phyloP scores from a whole-genome alignment of 2,329 filamentous ascomycete species.

The Beauveria scarabaeidicola region DNA sequence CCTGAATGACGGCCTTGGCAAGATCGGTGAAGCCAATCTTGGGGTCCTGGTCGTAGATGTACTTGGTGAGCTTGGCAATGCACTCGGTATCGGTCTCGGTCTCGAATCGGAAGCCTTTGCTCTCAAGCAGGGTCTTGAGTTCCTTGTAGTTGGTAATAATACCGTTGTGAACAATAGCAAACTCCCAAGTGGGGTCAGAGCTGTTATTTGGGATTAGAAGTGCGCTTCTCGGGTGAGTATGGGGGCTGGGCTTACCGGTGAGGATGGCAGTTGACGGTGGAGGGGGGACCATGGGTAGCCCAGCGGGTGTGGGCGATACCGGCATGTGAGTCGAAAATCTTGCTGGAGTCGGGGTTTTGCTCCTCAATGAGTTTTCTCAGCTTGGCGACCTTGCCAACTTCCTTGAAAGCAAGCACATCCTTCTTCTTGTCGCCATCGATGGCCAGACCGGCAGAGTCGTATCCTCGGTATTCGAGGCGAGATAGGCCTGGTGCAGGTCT shows the following conservation, averaged over 20 bases:
- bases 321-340: conserved; percentile 95
- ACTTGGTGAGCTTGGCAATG: conserved; percentile 98
- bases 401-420: conserved; percentile 94
- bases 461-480: conserved; percentile 95
- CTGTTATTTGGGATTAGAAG: conserved; percentile 33
- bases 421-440: conserved; percentile 98
- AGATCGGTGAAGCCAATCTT: conserved; percentile 93
- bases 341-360: conserved; percentile 73
- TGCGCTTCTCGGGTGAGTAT: background rate
- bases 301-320: conserved; percentile 98
- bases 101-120: conserved; percentile 97
- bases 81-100: conserved; percentile 99
- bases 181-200: conserved; percentile 93
- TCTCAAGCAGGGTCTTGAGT: conserved; percentile 82
- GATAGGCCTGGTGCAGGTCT: conserved; percentile 59
- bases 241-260: conserved; percentile 60
- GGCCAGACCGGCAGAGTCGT: conserved; percentile 93
- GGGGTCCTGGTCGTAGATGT: conserved; percentile 91
- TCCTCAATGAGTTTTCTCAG: conserved; percentile 87
- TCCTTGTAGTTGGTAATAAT: conserved; percentile 99
- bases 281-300: conserved; percentile 95
- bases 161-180: conserved; percentile 96
- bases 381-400: conserved; percentile 98
- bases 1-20: conserved; percentile 95
- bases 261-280: conserved; percentile 93